Conservation (phyloP, 805 yeast species). For the Kodamaea restingae region DNA sequence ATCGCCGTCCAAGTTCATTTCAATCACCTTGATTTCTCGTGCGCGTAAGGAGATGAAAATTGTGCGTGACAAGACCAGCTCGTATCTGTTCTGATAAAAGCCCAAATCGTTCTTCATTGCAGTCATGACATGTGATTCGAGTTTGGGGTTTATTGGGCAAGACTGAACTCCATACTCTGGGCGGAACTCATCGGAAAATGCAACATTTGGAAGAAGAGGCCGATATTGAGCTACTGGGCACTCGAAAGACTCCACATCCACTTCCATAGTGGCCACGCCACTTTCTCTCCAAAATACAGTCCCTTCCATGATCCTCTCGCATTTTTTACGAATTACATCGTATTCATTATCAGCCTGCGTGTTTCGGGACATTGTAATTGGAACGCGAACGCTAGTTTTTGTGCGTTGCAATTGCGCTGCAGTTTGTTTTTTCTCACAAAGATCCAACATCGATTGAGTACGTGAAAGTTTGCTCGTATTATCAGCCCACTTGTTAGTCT, state of each 20-base stretch:
- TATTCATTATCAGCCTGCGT: constrained; percentile 18
- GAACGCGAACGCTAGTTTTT: constrained; percentile 20
- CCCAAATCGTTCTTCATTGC: constrained; percentile 53
- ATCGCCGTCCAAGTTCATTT: constrained; percentile 23
- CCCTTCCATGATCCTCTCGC: constrained; percentile 22
- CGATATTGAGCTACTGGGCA: constrained; percentile 13
- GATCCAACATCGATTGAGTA: constrained; percentile 35
- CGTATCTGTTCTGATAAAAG: constrained; percentile 37
- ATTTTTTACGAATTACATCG: constrained; percentile 18
- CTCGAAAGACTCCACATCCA: not conserved
- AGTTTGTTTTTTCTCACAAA: constrained; percentile 12
- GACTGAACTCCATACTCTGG: constrained; percentile 54
- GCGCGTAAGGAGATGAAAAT: constrained; percentile 42
- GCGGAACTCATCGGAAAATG: constrained; percentile 47
- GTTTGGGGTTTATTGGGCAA: constrained; percentile 47
- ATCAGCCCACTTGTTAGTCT: constrained; percentile 5
- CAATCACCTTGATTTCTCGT: constrained; percentile 42
- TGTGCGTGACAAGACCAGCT: constrained; percentile 32
- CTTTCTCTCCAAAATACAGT: constrained; percentile 1
- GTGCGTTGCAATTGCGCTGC: constrained; percentile 12
- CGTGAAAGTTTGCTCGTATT: constrained; percentile 24
- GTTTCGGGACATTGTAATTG: constrained; percentile 13
- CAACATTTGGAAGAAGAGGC: constrained; percentile 32
- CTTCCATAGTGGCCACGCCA: constrained; percentile 14
- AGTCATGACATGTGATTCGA: constrained; percentile 45